Conservation (phyloP, 257 asterid genomes). For the Echium plantagineum region DNA sequence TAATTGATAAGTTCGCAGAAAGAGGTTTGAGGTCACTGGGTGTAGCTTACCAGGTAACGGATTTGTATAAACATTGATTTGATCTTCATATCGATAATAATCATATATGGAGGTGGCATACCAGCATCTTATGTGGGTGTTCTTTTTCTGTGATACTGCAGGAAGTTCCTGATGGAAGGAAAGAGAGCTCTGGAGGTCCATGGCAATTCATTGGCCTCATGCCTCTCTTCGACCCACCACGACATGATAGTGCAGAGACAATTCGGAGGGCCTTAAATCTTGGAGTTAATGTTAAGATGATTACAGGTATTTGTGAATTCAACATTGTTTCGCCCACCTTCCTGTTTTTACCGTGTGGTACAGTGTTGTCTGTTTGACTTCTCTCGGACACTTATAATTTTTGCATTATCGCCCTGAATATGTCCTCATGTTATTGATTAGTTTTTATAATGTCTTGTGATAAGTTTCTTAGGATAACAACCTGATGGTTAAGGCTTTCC, state of each 20-base stretch:
- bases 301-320: conserved; percentile 23
- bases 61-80: neutral
- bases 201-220: conserved; percentile 38
- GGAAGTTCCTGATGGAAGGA: conserved; percentile 50
- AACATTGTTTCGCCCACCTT: neutral
- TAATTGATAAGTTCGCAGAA: conserved; percentile 47
- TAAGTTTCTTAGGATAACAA: too few species aligned
- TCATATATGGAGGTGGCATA: neutral
- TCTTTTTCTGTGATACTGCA: conserved; percentile 6
- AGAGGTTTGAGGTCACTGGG: conserved; percentile 45
- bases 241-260: conserved; percentile 49
- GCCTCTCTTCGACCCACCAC: conserved; percentile 44
- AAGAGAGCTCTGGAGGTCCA: conserved; percentile 43
- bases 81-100: neutral
- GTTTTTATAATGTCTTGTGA: too few species aligned
- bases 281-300: conserved; percentile 45
- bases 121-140: neutral
- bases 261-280: conserved; percentile 43
- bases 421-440: too few species aligned
- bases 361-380: too few species aligned
- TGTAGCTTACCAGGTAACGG: conserved; percentile 40
- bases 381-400: too few species aligned
- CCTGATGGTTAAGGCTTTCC: too few species aligned
- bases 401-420: too few species aligned
- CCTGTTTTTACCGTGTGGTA: too few species aligned